Percentiles rank a stretch among this genome's conserved stretches.
Evolutionary conservation across 306 rosid species (phyloP).

Genomic region (Malus asiatica): DNA sequence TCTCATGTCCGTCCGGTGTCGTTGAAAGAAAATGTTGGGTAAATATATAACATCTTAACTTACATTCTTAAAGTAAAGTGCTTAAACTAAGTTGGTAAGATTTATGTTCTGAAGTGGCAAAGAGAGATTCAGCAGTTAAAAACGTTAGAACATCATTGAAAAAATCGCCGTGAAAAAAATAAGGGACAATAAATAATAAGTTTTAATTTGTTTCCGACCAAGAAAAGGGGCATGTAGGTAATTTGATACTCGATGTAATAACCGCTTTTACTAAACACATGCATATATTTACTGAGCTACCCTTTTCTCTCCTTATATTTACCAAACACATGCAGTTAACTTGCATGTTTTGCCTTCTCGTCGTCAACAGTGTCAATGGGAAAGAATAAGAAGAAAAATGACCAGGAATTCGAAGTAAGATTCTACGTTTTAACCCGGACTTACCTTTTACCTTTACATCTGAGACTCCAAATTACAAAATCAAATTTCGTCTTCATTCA

Average conservation of each 20-base stretch:
- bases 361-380: slow-evolving; percentile 30
- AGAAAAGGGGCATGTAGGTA: background rate
- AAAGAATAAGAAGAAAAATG: slow-evolving; percentile 37
- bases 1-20: too few relatives aligned
- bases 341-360: background rate
- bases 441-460: background rate
- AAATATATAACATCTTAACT: too few relatives aligned
- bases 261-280: background rate
- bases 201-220: background rate
- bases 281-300: background rate
- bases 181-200: too few relatives aligned
- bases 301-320: background rate
- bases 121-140: background rate
- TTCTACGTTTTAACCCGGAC: background rate
- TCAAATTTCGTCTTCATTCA: background rate
- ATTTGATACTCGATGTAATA: background rate
- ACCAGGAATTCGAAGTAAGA: slow-evolving; percentile 27
- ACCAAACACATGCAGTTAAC: background rate
- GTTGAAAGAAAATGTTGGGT: too few relatives aligned
- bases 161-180: background rate
- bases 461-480: background rate
- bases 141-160: background rate
- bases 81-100: background rate
- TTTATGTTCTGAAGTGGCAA: too few relatives aligned
- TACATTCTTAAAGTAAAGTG: too few relatives aligned